Base-by-base conservation (phyloP, 148 eudicot species). In the Amaranthus palmeri region DNA sequence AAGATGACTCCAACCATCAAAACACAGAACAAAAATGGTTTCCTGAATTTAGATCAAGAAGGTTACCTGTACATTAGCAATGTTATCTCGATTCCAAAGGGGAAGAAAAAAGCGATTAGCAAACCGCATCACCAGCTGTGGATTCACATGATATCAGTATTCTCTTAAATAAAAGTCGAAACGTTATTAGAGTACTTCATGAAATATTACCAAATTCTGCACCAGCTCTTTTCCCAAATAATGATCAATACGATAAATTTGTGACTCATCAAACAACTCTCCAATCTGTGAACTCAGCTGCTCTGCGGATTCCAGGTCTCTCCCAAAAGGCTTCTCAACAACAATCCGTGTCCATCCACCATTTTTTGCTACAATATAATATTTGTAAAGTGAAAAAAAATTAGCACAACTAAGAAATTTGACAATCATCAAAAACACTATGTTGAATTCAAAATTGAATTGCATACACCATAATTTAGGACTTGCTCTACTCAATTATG, bases 281-380 rank as follows among this genome's bases (percentile, higher is more conserved):
- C 97, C 97, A 65, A 95, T 95, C 74, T 92, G 96, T 18, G 88
- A 61, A 82, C 99, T 91, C 41, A 95, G 90, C 79, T 86, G 72
- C 80, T 95, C 99, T 46, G 99, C 85, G 55, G 99, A 90, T 56
- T 80, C 86, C 74, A 89, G 81, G 83, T 92, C 99, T 81, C 73
- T 95, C 44, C 99, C 99, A 76, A 95, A 95, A 49, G 97, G 97
- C 88, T 95, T 95, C 82, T 95, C 99, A 63, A 92, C 96, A 73
- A 95, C 86, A 71, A 92, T 83, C n/a, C 97, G 88, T 69, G 97
- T 88, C 99, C 99, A 95, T 73, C 99, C 97, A 68, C 87, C 96
- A 74, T 70, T 85, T 72, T 87, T 88, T 74, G 96, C 99, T 95
- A 89, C 70, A 86, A 83, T 4, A 68, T 17, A 4, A 65, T 4